Evolutionary conservation across 2,329 filamentous ascomycete species (phyloP).

Genomic region (Arthroderma sp.): DNA sequence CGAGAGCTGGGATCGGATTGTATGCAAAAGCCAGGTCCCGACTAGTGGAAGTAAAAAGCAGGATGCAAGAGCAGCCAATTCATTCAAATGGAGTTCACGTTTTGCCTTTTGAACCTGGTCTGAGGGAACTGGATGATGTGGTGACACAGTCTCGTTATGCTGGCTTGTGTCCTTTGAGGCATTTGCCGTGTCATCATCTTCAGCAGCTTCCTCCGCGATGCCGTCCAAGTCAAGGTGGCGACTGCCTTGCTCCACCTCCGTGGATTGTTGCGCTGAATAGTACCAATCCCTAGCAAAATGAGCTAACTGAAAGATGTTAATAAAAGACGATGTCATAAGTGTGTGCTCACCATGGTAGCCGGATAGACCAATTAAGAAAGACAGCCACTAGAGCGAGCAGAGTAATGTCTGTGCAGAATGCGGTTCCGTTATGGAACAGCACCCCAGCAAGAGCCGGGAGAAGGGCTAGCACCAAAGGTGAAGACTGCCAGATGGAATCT

Average conservation of each 20-base stretch:
- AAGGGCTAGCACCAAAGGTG: constrained; percentile 72
- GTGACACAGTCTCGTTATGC: neutral
- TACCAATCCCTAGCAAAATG: constrained; percentile 52
- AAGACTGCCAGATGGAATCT: constrained; percentile 59
- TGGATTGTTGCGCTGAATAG: constrained; percentile 52
- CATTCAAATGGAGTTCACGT: constrained; percentile 58
- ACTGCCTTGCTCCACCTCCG: constrained; percentile 37
- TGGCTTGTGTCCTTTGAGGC: neutral
- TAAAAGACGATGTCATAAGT: neutral
- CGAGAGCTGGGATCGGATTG: constrained; percentile 66
- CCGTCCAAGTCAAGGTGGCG: constrained; percentile 13
- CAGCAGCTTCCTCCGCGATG: constrained; percentile 20
- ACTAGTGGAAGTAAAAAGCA: constrained; percentile 69
- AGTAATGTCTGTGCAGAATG: constrained; percentile 72
- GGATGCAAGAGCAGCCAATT: constrained; percentile 57
- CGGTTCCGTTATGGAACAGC: constrained; percentile 71
- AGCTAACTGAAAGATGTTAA: constrained; percentile 1
- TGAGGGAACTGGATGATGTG: constrained; percentile 4
- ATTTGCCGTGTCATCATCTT: constrained; percentile 16
- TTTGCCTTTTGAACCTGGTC: constrained; percentile 30
- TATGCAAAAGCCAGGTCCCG: constrained; percentile 73
- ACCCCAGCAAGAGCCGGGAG: constrained; percentile 75
- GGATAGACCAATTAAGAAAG: constrained; percentile 85
- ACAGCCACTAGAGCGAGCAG: constrained; percentile 66
- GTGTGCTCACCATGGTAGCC: constrained; percentile 63